Conservation (phyloP, 1,139 yeast species). For the Lipomyces yarrowii region DNA sequence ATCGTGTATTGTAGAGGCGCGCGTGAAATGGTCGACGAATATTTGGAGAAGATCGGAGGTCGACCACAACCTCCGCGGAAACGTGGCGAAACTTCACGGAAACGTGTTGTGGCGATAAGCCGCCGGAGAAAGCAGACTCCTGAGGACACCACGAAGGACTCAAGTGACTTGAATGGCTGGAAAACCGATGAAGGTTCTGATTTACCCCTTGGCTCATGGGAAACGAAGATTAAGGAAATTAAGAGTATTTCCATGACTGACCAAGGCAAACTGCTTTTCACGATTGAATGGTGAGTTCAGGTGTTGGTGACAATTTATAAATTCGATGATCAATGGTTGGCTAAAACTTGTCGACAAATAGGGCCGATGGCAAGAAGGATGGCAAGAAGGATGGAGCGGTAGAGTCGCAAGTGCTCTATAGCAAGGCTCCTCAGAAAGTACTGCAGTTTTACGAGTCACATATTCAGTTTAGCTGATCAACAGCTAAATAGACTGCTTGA, state of each 20-base stretch:
- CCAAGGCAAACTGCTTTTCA: slow-evolving; percentile 4
- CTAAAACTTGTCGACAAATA: neutral
- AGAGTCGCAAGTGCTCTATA: slow-evolving; percentile 1
- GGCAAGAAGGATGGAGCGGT: slow-evolving; percentile 1
- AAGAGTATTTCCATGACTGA: slow-evolving; percentile 4
- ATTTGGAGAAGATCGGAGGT: slow-evolving; percentile 7
- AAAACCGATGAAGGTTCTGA: neutral
- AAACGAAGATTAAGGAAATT: slow-evolving; percentile 10
- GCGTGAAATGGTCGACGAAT: slow-evolving; percentile 8
- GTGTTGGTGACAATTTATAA: neutral
- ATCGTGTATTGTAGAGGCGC: neutral
- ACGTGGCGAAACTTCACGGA: neutral
- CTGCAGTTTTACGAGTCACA: slow-evolving; percentile 11
- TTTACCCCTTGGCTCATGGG: slow-evolving; percentile 5
- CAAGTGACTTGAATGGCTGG: neutral
- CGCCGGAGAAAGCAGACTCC: neutral
- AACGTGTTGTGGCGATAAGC: neutral
- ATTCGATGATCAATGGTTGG: neutral
- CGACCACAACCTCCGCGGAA: slow-evolving; percentile 2
- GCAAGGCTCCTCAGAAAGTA: slow-evolving; percentile 10
- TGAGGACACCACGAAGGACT: neutral
- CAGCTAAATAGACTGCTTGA: neutral
- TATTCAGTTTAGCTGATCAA: slow-evolving; percentile 5
- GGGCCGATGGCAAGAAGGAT: slow-evolving; percentile 3
- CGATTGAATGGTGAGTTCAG: slow-evolving; percentile 8